Percentiles rank a stretch among this genome's conserved stretches.
These are phyloP conservation scores for Spirogloea muscicola DNA, from an alignment of 139 green algal species.

Conservation along the genomic window DNA sequence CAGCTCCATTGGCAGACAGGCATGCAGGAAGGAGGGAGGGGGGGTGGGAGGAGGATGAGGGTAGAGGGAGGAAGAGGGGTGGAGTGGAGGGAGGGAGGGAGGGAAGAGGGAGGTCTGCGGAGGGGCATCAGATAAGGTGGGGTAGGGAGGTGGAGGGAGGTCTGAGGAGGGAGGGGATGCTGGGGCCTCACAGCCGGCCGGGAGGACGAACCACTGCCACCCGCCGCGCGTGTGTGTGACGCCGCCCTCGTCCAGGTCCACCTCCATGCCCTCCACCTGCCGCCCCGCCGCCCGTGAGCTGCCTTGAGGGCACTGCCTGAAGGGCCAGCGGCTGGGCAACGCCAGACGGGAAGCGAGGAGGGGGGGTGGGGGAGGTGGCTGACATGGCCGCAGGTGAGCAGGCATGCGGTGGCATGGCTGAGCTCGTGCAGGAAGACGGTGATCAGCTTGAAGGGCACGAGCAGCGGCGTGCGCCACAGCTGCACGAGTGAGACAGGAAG, in stretches of 20 bases:
- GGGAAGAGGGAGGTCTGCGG: too few species aligned
- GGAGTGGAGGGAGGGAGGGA: too few species aligned
- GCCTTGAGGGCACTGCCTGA: too few species aligned
- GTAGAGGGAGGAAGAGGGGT: too few species aligned
- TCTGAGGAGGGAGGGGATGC: background rate
- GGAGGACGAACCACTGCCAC: slow-evolving; percentile 22
- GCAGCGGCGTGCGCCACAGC: slow-evolving; percentile 11
- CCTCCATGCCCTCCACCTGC: slow-evolving; percentile 28
- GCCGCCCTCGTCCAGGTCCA: slow-evolving; percentile 19
- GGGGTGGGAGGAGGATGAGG: too few species aligned
- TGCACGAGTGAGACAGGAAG: background rate
- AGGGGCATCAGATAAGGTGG: too few species aligned
- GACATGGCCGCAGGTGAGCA: slow-evolving; percentile 1
- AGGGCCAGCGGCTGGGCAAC: too few species aligned
- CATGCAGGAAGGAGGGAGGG: too few species aligned
- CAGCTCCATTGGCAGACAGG: too few species aligned
- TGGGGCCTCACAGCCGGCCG: slow-evolving; percentile 11
- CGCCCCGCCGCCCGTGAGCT: too few species aligned
- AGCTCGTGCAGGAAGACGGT: slow-evolving; percentile 13
- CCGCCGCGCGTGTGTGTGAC: slow-evolving; percentile 9
- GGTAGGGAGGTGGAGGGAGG: background rate
- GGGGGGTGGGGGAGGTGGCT: too few species aligned
- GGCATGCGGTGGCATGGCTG: slow-evolving; percentile 8
- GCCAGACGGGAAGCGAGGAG: too few species aligned
- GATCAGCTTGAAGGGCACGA: slow-evolving; percentile 23